phyloP scores from a whole-genome alignment of 2,329 filamentous ascomycete species.

The Hortaea sp. region DNA sequence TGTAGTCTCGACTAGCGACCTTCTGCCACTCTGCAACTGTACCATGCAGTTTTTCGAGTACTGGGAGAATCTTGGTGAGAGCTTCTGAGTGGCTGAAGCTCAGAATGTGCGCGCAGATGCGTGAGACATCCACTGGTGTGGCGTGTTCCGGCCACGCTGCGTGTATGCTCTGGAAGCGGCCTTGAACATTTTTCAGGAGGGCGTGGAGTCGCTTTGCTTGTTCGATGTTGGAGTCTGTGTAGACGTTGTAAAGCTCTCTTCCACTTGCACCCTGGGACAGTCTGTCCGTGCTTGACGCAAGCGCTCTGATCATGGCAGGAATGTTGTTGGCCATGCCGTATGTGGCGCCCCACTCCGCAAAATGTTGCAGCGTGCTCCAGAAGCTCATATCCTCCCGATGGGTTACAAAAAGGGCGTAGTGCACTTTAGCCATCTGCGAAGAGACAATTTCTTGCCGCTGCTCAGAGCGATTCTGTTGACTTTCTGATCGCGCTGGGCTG shows the following conservation, averaged over 20 bases:
- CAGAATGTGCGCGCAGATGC: constrained; percentile 64
- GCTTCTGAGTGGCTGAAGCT: constrained; percentile 71
- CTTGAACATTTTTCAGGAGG: constrained; percentile 58
- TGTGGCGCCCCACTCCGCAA: not conserved
- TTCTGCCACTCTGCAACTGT: constrained; percentile 91
- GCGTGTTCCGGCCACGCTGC: constrained; percentile 60
- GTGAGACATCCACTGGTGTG: constrained; percentile 68
- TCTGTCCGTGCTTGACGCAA: not conserved
- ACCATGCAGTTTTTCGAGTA: constrained; percentile 75
- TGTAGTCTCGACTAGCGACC: constrained; percentile 74
- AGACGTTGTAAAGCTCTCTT: constrained; percentile 64
- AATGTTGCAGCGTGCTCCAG: not conserved
- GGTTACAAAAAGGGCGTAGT: not conserved
- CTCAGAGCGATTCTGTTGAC: not conserved
- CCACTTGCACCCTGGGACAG: not conserved
- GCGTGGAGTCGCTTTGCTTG: constrained; percentile 66
- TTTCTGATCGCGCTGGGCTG: not conserved
- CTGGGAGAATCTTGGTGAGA: constrained; percentile 73
- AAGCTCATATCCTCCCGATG: not conserved
- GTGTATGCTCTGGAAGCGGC: constrained; percentile 61
- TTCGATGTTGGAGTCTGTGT: constrained; percentile 65
- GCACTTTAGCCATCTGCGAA: not conserved
- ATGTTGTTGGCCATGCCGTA: not conserved
- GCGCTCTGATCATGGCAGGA: not conserved
- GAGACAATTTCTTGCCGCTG: not conserved